phyloP scores from a whole-genome alignment of 2,329 filamentous ascomycete species.

The Aspergillus eucalypticola region DNA sequence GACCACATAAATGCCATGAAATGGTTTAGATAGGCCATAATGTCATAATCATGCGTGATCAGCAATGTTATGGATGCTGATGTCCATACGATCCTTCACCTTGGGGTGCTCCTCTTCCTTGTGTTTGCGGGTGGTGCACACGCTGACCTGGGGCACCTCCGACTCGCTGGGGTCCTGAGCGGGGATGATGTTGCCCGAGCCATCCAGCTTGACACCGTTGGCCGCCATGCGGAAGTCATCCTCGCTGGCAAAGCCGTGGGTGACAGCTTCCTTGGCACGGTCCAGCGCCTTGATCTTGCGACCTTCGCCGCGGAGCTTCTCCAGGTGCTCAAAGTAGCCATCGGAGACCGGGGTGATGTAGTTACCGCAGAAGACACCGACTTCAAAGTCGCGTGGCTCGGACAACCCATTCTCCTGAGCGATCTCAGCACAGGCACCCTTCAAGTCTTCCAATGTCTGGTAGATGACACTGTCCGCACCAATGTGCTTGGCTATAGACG shows the following conservation, averaged over 20 bases:
- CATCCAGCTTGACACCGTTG: conserved; percentile 61
- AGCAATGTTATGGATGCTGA: conserved; percentile 60
- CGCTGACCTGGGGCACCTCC: conserved; percentile 27
- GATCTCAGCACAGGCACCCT: conserved; percentile 72
- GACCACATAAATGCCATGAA: conserved; percentile 13
- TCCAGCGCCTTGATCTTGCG: conserved; percentile 67
- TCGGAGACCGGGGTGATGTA: conserved; percentile 79
- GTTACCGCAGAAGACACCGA: conserved; percentile 86
- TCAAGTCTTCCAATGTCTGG: conserved; percentile 76
- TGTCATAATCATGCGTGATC: conserved; percentile 43
- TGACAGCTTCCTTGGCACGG: conserved; percentile 63
- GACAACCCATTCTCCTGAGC: conserved; percentile 55
- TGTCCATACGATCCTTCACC: conserved; percentile 57
- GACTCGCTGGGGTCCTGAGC: conserved; percentile 31
- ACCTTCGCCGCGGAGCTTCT: conserved; percentile 69
- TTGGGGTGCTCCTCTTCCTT: conserved; percentile 39
- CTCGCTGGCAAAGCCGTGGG: conserved; percentile 62
- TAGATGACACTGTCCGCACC: conserved; percentile 76
- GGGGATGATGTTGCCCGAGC: conserved; percentile 59
- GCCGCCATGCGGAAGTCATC: conserved; percentile 63
- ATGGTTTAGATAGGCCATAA: conserved; percentile 11
- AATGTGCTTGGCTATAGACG: conserved; percentile 66
- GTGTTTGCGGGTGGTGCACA: conserved; percentile 20
- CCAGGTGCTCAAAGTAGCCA: conserved; percentile 80
- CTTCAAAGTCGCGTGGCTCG: conserved; percentile 70